Evolutionary conservation across 371 early-diverging fungal genomes (phyloP).

Genomic region (Encephalitozoon hellem): DNA sequence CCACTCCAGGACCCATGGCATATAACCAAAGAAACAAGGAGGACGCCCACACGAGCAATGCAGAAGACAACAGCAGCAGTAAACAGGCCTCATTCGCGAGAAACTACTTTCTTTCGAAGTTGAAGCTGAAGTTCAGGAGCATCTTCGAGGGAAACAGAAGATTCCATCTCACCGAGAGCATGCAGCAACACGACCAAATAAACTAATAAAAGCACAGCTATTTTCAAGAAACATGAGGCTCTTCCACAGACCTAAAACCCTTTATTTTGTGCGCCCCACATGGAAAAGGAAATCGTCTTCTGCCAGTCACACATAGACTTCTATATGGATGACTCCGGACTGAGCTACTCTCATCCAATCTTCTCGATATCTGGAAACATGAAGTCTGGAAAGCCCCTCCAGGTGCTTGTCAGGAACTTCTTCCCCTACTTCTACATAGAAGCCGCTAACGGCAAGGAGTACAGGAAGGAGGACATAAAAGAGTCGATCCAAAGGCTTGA

Average conservation of each 20-base stretch:
- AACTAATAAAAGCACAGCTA: neutral
- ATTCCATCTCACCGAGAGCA: neutral
- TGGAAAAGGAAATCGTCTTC: slow-evolving; percentile 42
- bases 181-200: neutral
- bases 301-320: slow-evolving; percentile 54
- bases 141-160: neutral
- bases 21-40: neutral
- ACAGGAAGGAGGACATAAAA: slow-evolving; percentile 63
- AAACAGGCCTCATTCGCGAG: neutral
- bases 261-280: slow-evolving; percentile 2
- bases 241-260: neutral
- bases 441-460: slow-evolving; percentile 58
- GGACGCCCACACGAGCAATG: neutral
- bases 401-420: slow-evolving; percentile 81
- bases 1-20: neutral
- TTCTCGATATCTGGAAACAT: slow-evolving; percentile 54
- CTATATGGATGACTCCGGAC: neutral
- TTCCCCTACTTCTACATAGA: slow-evolving; percentile 83
- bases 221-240: too few relatives aligned
- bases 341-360: slow-evolving; percentile 20
- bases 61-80: neutral
- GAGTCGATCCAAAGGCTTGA: slow-evolving; percentile 5
- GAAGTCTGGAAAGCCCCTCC: slow-evolving; percentile 70
- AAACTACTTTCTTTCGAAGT: neutral
- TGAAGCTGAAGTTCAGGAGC: neutral